Evolutionary conservation across 1,284 basidiomycete species (phyloP), one percentile per base, ranked within the genome.

Genomic region (Cerrena zonata): DNA sequence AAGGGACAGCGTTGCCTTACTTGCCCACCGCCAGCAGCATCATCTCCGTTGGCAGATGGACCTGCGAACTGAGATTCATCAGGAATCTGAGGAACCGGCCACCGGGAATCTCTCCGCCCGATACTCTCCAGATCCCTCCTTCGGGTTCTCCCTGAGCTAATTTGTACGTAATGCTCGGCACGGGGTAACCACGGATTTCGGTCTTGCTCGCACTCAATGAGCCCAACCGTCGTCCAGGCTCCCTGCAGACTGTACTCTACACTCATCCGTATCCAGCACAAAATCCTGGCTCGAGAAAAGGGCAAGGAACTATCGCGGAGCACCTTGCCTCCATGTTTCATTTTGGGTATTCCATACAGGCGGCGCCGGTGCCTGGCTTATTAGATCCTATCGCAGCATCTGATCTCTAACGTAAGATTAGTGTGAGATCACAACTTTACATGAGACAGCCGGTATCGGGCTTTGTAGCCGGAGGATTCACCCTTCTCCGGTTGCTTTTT

Each of bases 51-150:
- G 53, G 52, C 39, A 52, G 44, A 56, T 42, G 51, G 22, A 23
- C 46, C 12, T 48, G 45, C 39, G 18, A 55, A 49, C 41, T 48
- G 55, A 63, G 61, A 63, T 63, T 60, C 61, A 63, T 63, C 60
- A 63, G 47, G 54, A 62, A 63, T 63, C 61, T 63, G 30, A 50
- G 59, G 60, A 61, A 61, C 61, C 61, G 61, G 58, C 56, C 48
- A 45, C 60, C 60, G 60, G 61, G 60, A 60, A 63, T 61, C 61
- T 63, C 23, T 49, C 47, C 56, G 57, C 61, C 61, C 61, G 61
- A 63, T 63, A 51, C 54, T 22, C 19, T 34, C 19, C 56, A 61
- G 61, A 61, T 63, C 58, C 60, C 41, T 40, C 15, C 38, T 48
- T 41, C 47, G 22, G 45, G 23, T 42, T 23, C 36, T 5, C 13